Percentiles rank a stretch among this genome's conserved stretches.
Evolutionary conservation across 768 basidiomycete species (phyloP).

Genomic region (Pleurotus sapidus): DNA sequence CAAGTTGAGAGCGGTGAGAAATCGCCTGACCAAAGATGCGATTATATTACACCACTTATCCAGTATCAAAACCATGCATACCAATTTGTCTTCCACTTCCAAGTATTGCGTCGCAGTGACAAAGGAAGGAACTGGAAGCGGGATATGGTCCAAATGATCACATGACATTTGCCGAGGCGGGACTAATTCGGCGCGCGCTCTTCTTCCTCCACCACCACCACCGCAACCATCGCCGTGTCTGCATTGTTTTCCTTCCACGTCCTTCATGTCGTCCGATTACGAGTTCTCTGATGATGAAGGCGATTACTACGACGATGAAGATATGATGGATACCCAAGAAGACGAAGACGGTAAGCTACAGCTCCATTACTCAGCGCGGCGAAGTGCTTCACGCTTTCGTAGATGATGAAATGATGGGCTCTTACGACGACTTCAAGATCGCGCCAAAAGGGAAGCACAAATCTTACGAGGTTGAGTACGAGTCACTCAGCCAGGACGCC

Average conservation of each 20-base stretch:
- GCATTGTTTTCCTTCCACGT: not conserved
- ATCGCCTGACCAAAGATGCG: too few species aligned
- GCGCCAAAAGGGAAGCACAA: slow-evolving; percentile 54
- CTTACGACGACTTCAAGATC: slow-evolving; percentile 63
- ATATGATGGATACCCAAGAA: slow-evolving; percentile 66
- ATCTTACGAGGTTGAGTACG: slow-evolving; percentile 84
- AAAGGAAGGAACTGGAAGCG: too few species aligned
- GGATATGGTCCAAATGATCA: too few species aligned
- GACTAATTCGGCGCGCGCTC: too few species aligned
- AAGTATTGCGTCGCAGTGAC: too few species aligned
- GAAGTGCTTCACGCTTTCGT: slow-evolving; percentile 14
- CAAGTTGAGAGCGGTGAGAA: too few species aligned
- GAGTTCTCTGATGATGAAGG: slow-evolving; percentile 68
- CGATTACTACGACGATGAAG: slow-evolving; percentile 62
- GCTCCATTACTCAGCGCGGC: slow-evolving; percentile 5
- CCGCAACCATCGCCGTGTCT: not conserved
- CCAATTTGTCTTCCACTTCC: too few species aligned
- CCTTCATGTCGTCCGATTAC: slow-evolving; percentile 57
- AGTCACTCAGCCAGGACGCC: slow-evolving; percentile 65
- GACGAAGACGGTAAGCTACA: slow-evolving; percentile 30
- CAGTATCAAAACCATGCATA: too few species aligned
- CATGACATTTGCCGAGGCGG: too few species aligned
- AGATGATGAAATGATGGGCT: slow-evolving; percentile 67
- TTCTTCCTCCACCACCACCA: not conserved
- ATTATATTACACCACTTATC: too few species aligned